Evolutionary conservation across 371 early-diverging fungal species (phyloP), one percentile per base, ranked within the genome.

Genomic region (Mucor plumbeus): DNA sequence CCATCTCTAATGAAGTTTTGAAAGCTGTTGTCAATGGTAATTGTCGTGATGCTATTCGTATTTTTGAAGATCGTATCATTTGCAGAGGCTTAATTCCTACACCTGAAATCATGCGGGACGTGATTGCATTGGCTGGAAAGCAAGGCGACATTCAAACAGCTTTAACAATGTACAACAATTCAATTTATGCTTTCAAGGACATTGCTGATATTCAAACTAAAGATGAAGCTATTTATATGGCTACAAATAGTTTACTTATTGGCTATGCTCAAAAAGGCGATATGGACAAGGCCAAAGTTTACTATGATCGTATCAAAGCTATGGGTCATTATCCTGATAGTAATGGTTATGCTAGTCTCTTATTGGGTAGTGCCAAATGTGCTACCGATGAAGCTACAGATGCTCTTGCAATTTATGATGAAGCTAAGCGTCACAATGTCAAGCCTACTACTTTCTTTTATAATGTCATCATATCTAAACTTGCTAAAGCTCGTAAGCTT

Each of bases 141-240:
- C 80, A 79, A 68, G 80, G 78, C 19, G 63, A 76, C 21, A 61
- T 77, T n/a, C 65, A 76, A 5, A 48, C 63, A 6, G 76, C 79
- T 5, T 31, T 74, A 0, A 43, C 53, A 11, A 54, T 82, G 40
- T 79, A 74, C 48, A 41, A 74, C 8, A 60, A 68, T 1, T 73
- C 77, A 6, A 54, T 78, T 15, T 97, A 98, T 80, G 86, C 91
- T 67, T 77, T 82, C 72, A 86, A 88, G 47, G 95, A 95, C 54
- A 94, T 97, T 79, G 79, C 89, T 81, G 21, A 62, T 63, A 13
- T 67, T 41, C 31, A 69, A 26, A 11, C 39, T 15, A 36, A 39
- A 2, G 53, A 65, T 9, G 31, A 70, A 31, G 80, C 81, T 9
- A 59, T 75, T 6, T 76, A 79, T 36, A 56, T 72, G 50, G 69